Base-by-base conservation (phyloP, 2,329 filamentous ascomycete species). In the Aschersonia sp. region DNA sequence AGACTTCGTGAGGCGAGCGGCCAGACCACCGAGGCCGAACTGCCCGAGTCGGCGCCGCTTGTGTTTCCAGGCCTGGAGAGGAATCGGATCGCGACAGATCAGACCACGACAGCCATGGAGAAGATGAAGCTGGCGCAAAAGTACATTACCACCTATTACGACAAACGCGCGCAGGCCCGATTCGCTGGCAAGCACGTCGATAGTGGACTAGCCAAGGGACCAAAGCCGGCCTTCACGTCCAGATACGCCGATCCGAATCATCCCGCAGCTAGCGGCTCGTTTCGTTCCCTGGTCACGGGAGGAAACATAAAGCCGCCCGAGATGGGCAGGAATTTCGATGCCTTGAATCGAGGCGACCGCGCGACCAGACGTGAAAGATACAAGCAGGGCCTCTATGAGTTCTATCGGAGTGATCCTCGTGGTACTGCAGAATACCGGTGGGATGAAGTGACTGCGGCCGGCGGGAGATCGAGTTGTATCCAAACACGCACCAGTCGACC, bases 201-300 rank as follows among this genome's bases (percentile, higher is more conserved):
- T 10, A 51, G 48, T 30, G 45, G 45, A 1, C 12, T 50, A 0
- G 30, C 43, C 14, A 42, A 50, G 10, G 47, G 35, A 1, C 49
- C 45, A 9, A 35, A 46, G n/a, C 41, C 46, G 22, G 46, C 14
- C 1, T 52, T 51, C 22, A 47, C 49, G 14, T 51, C 49, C 22
- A 45, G 48, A 6, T 52, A 52, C n/a, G 49, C 49, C 30, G 49
- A 53, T 31, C 50, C 47, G 29, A 51, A 47, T 29, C 52, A 51
- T n/a, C 51, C 50, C 29, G 52, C 49, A 4, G 46, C 47, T 7
- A 50, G 52, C 29, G 52, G 52, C 11, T 41, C 50, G 30, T 53
- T 51, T 43, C 42, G 52, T 22, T 54, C 50, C 2, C 45, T 54
- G 2, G 40, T 54, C 4, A 53, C 53, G 9, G 53, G 53, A 30